These are phyloP conservation scores for Aspergillus melleus DNA, from an alignment of 2,329 filamentous ascomycete genomes.

Conservation along the genomic window DNA sequence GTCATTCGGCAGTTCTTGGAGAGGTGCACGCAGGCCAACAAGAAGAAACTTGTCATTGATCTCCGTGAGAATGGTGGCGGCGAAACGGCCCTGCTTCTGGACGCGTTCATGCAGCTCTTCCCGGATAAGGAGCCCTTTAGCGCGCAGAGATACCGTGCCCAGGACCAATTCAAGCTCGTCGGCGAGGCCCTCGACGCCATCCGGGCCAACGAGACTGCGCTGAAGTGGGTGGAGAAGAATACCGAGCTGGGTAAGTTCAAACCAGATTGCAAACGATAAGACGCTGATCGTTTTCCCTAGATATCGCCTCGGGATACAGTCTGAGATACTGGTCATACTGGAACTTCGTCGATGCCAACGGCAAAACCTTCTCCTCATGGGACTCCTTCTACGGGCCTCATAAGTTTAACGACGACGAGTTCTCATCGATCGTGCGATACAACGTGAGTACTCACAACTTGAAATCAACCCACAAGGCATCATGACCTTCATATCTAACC, in stretches of 20 bases:
- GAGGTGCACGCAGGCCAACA: conserved; percentile 46
- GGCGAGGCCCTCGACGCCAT: conserved; percentile 22
- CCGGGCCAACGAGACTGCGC: conserved; percentile 8
- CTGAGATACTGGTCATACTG: conserved; percentile 15
- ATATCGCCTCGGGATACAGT: background rate
- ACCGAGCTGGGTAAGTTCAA: background rate
- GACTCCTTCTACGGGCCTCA: conserved; percentile 39
- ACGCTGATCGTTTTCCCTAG: background rate
- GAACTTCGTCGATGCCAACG: conserved; percentile 21
- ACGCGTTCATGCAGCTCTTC: conserved; percentile 55
- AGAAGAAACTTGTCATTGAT: conserved; percentile 63
- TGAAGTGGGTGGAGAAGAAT: background rate
- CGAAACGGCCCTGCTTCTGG: conserved; percentile 43
- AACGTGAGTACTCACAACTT: conserved; percentile 9
- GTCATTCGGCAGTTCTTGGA: conserved; percentile 49
- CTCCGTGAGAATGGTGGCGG: conserved; percentile 62
- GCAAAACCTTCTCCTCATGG: conserved; percentile 41
- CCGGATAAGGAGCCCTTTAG: conserved; percentile 44
- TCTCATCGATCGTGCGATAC: conserved; percentile 20
- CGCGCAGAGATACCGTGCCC: conserved; percentile 46
- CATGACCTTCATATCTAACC: too few species aligned
- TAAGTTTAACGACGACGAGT: conserved; percentile 21
- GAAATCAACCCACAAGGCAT: too few species aligned
- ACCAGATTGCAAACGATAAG: background rate
- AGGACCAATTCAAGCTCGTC: conserved; percentile 34